phyloP scores from a whole-genome alignment of 257 asterid species.

The Linderniella brevidens region DNA sequence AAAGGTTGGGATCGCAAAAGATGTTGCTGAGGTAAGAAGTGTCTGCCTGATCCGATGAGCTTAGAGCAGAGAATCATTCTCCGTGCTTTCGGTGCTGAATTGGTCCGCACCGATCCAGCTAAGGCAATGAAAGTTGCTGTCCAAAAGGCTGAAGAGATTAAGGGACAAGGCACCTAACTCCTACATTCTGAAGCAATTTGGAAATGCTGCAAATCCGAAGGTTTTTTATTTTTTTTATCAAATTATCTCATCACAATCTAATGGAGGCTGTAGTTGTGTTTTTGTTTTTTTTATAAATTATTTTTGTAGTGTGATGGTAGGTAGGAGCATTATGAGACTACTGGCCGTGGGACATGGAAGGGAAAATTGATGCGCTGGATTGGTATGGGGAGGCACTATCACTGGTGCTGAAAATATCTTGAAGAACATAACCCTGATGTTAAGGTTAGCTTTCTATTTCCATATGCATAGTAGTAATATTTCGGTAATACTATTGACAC shows the following conservation, averaged over 20 bases:
- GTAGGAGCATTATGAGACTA: constrained; percentile 60
- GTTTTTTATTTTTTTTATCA: constrained; percentile 17
- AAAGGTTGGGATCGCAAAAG: constrained; percentile 3
- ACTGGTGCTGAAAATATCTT: constrained; percentile 39
- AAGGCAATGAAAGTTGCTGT: constrained; percentile 87
- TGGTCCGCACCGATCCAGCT: constrained; percentile 79
- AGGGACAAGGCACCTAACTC: constrained; percentile 70
- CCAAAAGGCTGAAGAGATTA: constrained; percentile 79
- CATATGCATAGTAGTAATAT: background rate
- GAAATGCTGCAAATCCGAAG: constrained; percentile 89
- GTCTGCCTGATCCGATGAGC: constrained; percentile 79
- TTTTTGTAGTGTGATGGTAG: no score
- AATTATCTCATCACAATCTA: background rate
- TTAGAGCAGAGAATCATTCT: constrained; percentile 79
- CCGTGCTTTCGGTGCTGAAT: constrained; percentile 85
- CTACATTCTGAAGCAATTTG: constrained; percentile 84
- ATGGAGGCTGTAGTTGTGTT: background rate
- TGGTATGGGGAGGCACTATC: constrained; percentile 51
- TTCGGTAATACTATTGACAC: no score
- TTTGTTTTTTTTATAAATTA: background rate
- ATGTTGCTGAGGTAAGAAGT: constrained; percentile 4
- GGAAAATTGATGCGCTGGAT: constrained; percentile 47
- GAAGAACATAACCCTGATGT: constrained; percentile 38
- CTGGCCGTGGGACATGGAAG: constrained; percentile 71
- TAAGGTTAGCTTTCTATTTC: constrained; percentile 18